Evolutionary conservation across 176 grass and related monocot genomes (phyloP).

Genomic region (Hyparrhenia diplandra): DNA sequence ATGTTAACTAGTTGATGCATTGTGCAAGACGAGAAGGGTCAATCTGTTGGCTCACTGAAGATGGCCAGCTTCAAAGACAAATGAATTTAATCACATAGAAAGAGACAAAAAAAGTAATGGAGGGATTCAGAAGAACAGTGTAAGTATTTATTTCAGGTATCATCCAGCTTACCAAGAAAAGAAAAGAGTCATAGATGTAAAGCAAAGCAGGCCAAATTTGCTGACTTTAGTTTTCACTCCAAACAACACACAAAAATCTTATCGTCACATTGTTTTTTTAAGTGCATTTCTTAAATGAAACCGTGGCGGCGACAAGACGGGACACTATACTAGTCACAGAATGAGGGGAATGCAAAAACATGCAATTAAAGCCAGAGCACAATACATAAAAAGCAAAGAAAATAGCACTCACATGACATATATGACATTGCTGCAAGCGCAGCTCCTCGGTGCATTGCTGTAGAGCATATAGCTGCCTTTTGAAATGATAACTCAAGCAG

Average conservation of each 20-base stretch:
- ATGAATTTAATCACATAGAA: not conserved
- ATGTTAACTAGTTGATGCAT: not conserved
- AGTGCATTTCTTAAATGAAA: no score
- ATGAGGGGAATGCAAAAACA: not conserved
- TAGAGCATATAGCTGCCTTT: conserved; percentile 85
- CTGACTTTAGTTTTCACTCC: not conserved
- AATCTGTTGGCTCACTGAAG: not conserved
- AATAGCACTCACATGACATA: conserved; percentile 72
- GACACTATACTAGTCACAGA: no score
- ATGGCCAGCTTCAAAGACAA: not conserved
- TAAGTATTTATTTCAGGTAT: not conserved
- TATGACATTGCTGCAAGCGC: conserved; percentile 92
- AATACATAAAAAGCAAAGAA: conserved; percentile 17
- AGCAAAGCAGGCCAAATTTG: not conserved
- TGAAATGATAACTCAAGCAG: conserved; percentile 86
- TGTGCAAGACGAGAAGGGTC: not conserved
- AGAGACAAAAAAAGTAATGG: not conserved
- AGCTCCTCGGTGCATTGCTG: conserved; percentile 82
- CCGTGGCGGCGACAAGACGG: no score
- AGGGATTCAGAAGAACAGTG: not conserved
- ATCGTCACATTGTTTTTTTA: no score
- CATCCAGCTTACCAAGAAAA: not conserved
- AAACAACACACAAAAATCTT: no score
- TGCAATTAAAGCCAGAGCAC: not conserved
- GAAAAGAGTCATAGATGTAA: not conserved